Conservation (phyloP, 352 stramenopile genomes). For the Phytophthora palmivora region DNA sequence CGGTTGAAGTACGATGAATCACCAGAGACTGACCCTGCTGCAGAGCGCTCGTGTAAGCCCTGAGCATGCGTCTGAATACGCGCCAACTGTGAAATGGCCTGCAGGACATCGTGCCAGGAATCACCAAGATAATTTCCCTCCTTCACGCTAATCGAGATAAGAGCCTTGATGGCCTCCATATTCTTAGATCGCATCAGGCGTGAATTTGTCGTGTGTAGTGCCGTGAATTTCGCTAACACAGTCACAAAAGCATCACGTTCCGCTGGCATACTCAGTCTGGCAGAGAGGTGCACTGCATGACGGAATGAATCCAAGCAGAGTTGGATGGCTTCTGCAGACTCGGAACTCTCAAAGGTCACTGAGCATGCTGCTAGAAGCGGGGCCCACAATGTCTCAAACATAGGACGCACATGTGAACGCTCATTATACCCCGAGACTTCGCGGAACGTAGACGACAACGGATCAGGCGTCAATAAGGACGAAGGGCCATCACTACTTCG, state of each 20-base stretch:
- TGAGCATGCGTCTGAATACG: slow-evolving; percentile 96
- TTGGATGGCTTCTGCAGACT: slow-evolving; percentile 93
- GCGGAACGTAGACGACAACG: slow-evolving; percentile 54
- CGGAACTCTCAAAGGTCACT: slow-evolving; percentile 95
- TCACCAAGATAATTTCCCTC: slow-evolving; percentile 98
- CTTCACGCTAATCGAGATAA: slow-evolving; percentile 97
- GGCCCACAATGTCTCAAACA: slow-evolving; percentile 99
- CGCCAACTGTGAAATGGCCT: slow-evolving; percentile 98
- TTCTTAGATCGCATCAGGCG: slow-evolving; percentile 97
- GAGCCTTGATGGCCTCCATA: slow-evolving; percentile 96
- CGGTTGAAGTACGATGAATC: slow-evolving; percentile 88
- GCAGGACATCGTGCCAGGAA: slow-evolving; percentile 96
- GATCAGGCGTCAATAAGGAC: slow-evolving; percentile 32
- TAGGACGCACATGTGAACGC: slow-evolving; percentile 90
- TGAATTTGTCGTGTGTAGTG: slow-evolving; percentile 92
- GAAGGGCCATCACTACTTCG: slow-evolving; percentile 23
- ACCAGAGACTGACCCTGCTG: slow-evolving; percentile 20
- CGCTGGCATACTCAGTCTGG: slow-evolving; percentile 89
- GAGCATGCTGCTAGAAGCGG: slow-evolving; percentile 96
- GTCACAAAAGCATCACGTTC: slow-evolving; percentile 97
- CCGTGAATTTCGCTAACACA: slow-evolving; percentile 96
- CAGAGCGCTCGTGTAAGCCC: slow-evolving; percentile 67
- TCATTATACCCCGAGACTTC: slow-evolving; percentile 73
- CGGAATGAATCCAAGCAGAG: slow-evolving; percentile 96
- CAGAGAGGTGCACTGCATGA: slow-evolving; percentile 93